phyloP scores from a whole-genome alignment of 495 filamentous ascomycete genomes.

The Pseudoneurospora amorphoporcata region DNA sequence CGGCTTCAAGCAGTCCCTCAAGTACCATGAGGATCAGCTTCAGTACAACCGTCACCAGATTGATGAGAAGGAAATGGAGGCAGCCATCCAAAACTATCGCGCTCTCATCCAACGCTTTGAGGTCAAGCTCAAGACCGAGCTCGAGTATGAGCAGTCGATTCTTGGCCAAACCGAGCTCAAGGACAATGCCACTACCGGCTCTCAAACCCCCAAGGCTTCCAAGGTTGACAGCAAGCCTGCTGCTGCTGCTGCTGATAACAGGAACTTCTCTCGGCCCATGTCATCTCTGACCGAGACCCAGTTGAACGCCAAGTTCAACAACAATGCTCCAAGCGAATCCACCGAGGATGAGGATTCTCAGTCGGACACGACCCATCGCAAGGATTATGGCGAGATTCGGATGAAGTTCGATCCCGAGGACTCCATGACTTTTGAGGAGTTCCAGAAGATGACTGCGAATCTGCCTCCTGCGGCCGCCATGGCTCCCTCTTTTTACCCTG shows the following conservation, averaged over 20 bases:
- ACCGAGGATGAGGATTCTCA: background rate
- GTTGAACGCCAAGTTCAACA: background rate
- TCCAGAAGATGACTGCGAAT: background rate
- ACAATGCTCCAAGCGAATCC: background rate
- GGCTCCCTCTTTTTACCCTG: background rate
- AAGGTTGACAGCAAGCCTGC: background rate
- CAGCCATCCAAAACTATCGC: constrained; percentile 20
- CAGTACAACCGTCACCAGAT: constrained; percentile 41
- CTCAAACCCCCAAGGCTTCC: background rate
- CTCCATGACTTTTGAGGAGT: background rate
- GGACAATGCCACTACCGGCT: constrained; percentile 4
- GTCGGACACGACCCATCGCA: background rate
- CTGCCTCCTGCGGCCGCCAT: background rate
- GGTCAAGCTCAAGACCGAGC: constrained; percentile 21
- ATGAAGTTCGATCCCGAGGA: background rate
- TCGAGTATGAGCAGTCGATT: constrained; percentile 23
- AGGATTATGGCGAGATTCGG: background rate
- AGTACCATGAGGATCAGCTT: constrained; percentile 36
- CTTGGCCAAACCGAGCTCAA: constrained; percentile 14
- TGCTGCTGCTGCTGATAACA: background rate
- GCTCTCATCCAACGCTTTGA: constrained; percentile 31
- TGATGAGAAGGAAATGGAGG: constrained; percentile 32
- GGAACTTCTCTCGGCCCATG: background rate
- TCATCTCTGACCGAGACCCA: background rate
- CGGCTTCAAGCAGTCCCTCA: constrained; percentile 33